phyloP scores from a whole-genome alignment of 257 asterid genomes.

The Scutellaria barbata region DNA sequence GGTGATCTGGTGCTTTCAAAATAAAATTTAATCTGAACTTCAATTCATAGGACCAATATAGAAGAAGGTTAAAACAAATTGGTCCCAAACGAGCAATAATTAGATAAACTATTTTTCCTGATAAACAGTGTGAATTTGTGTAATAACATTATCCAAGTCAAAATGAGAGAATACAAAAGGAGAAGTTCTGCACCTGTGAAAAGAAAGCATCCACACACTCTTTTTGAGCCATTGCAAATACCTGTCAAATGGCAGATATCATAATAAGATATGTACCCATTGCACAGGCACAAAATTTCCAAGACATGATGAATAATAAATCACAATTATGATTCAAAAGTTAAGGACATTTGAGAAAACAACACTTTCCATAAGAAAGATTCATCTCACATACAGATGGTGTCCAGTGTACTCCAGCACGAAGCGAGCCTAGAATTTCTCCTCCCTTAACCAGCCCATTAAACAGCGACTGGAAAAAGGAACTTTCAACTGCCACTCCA shows the following conservation, averaged over 20 bases:
- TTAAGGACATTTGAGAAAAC: not conserved
- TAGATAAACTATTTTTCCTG: constrained; percentile 19
- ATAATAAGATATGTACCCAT: constrained; percentile 24
- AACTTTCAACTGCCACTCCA: constrained; percentile 80
- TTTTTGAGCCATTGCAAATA: constrained; percentile 88
- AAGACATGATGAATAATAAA: not conserved
- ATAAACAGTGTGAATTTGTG: constrained; percentile 9
- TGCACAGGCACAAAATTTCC: not conserved
- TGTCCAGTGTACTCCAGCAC: constrained; percentile 98
- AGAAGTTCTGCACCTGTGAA: constrained; percentile 71
- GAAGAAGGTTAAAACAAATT: not conserved
- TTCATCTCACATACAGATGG: constrained; percentile 72
- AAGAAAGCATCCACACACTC: constrained; percentile 87
- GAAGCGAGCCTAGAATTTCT: constrained; percentile 89
- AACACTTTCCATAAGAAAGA: constrained; percentile 24
- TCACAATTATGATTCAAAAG: constrained; percentile 9
- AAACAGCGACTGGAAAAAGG: constrained; percentile 95
- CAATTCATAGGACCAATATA: not conserved
- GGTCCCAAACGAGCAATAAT: not conserved
- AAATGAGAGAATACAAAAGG: not conserved
- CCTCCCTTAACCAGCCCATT: constrained; percentile 87
- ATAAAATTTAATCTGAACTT: not conserved
- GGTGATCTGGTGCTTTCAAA: not conserved
- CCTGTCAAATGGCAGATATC: constrained; percentile 56
- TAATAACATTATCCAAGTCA: not conserved